A percentile compares a stretch with the other conserved stretches of the same genome.
Evolutionary conservation across 441 rosid genomes (phyloP).

Genomic region (Gossypium lobatum): DNA sequence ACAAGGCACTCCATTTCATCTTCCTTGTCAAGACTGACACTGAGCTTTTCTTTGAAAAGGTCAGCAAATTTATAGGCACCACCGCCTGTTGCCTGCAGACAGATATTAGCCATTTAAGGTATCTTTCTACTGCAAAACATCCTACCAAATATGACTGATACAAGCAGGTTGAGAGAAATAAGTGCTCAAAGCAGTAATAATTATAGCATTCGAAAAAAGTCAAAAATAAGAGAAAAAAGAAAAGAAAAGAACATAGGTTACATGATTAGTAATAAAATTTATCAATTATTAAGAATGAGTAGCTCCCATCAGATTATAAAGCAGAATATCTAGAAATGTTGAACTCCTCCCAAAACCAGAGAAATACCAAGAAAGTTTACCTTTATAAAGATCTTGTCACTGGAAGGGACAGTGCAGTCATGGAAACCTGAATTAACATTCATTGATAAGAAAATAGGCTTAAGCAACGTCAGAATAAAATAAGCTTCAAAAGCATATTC

Average conservation of each 20-base stretch:
- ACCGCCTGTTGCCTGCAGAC: slow-evolving; percentile 66
- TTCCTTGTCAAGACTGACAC: slow-evolving; percentile 83
- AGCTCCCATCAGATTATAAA: neutral
- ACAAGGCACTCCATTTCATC: slow-evolving; percentile 97
- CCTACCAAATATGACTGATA: neutral
- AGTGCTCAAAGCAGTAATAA: neutral
- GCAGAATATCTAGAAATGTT: neutral
- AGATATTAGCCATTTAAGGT: slow-evolving; percentile 8
- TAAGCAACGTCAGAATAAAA: neutral
- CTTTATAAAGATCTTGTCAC: slow-evolving; percentile 48
- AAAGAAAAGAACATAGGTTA: neutral
- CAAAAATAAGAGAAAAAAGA: neutral
- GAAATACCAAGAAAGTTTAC: slow-evolving; percentile 27
- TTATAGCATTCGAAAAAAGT: neutral
- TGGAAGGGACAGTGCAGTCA: slow-evolving; percentile 28
- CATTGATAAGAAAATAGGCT: slow-evolving; percentile 22
- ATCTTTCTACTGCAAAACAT: neutral
- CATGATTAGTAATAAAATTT: neutral
- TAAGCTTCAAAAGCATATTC: neutral
- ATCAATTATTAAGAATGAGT: neutral
- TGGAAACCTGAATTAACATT: slow-evolving; percentile 49
- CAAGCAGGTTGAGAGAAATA: neutral
- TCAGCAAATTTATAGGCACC: slow-evolving; percentile 96
- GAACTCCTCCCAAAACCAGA: neutral
- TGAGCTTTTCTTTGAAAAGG: slow-evolving; percentile 84